phyloP scores from a whole-genome alignment of 306 rosid genomes.

The Hippophae gyantsensis region DNA sequence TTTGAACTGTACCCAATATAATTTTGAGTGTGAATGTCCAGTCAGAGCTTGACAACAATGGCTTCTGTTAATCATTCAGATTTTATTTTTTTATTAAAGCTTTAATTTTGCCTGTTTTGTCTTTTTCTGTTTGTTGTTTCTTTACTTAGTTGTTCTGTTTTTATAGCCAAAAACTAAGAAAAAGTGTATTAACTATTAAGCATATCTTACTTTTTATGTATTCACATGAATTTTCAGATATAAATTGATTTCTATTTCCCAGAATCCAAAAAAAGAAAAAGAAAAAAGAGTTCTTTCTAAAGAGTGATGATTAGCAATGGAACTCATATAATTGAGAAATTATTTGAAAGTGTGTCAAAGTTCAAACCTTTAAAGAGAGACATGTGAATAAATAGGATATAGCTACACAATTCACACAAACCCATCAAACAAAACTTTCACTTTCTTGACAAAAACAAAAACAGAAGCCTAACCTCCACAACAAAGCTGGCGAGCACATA shows the following conservation, averaged over 20 bases:
- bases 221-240: conserved; percentile 10
- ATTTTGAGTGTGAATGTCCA: no score
- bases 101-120: not conserved
- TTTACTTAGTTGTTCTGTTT: not conserved
- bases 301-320: not conserved
- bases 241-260: not conserved
- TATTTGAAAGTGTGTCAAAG: no score
- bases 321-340: no score
- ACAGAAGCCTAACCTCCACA: not conserved
- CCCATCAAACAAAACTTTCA: no score
- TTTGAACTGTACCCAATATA: no score
- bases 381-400: no score
- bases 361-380: no score
- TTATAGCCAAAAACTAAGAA: not conserved
- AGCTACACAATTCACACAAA: no score
- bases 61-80: no score
- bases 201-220: not conserved
- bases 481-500: not conserved
- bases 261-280: not conserved
- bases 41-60: no score
- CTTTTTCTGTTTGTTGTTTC: conserved; percentile 1
- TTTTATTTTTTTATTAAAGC: not conserved
- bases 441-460: no score
- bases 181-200: not conserved
- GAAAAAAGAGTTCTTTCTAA: not conserved